Evolutionary conservation across 306 rosid genomes (phyloP).

Genomic region (Argentina anserina): DNA sequence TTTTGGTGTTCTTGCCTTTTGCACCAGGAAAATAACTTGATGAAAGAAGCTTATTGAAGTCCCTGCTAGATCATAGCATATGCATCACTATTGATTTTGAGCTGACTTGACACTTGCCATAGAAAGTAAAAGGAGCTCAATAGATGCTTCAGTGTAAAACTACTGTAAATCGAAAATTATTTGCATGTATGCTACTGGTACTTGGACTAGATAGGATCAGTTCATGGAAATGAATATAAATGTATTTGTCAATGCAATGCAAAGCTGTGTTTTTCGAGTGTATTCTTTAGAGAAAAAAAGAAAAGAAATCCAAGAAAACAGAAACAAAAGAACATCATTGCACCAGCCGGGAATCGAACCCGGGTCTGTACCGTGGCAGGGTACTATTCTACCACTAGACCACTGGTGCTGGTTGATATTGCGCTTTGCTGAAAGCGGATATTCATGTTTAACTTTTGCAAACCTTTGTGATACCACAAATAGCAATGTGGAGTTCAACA

Average conservation of each 20-base stretch:
- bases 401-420: conserved; percentile 69
- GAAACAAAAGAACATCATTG: too few relatives aligned
- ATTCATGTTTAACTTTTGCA: too few relatives aligned
- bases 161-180: background rate
- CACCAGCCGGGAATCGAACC: conserved; percentile 63
- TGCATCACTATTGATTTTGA: background rate
- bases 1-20: background rate
- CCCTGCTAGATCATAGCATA: background rate
- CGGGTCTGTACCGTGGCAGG: conserved; percentile 63
- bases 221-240: too few relatives aligned
- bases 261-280: too few relatives aligned
- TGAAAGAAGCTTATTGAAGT: background rate
- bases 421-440: too few relatives aligned
- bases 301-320: too few relatives aligned
- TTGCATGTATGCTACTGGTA: conserved; percentile 29
- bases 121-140: background rate
- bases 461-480: too few relatives aligned
- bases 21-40: background rate
- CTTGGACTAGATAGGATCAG: conserved; percentile 66
- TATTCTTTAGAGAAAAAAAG: too few relatives aligned
- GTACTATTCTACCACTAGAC: conserved; percentile 98
- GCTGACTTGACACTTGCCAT: background rate
- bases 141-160: too few relatives aligned
- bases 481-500: too few relatives aligned
- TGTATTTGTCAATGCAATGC: too few relatives aligned